Evolutionary conservation across 352 stramenopile genomes (phyloP).

Genomic region (Lagenidium sp.): DNA sequence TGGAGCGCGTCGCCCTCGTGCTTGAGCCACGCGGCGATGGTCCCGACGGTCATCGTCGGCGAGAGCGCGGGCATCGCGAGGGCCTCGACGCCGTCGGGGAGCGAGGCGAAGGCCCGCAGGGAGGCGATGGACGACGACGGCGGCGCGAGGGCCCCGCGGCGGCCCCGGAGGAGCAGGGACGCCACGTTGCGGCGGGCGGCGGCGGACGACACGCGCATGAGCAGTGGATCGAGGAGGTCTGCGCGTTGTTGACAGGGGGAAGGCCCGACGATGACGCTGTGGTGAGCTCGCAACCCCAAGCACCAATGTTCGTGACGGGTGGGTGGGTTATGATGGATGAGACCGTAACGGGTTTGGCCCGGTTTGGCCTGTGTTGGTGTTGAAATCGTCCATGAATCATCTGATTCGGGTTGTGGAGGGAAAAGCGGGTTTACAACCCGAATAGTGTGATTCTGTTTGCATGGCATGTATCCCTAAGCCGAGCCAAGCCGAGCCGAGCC

Average conservation of each 20-base stretch:
- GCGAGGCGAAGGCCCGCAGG: slow-evolving; percentile 40
- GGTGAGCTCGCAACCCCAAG: slow-evolving; percentile 3
- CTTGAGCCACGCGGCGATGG: slow-evolving; percentile 91
- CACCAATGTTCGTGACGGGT: slow-evolving; percentile 7
- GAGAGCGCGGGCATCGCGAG: slow-evolving; percentile 94
- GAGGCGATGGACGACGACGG: neutral
- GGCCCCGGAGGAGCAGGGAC: no score
- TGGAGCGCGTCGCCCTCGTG: slow-evolving; percentile 86
- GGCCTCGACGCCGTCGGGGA: slow-evolving; percentile 64
- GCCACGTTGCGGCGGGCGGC: neutral
- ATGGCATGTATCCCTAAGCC: neutral
- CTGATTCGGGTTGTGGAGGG: neutral
- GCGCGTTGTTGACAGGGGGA: no score
- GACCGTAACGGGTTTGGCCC: no score
- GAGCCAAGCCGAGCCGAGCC: slow-evolving; percentile 6
- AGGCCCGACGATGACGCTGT: slow-evolving; percentile 15
- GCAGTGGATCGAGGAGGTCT: no score
- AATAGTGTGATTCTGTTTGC: neutral
- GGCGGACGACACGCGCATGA: no score
- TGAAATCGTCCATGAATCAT: neutral
- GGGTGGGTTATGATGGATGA: no score
- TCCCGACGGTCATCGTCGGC: slow-evolving; percentile 95
- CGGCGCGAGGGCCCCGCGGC: neutral
- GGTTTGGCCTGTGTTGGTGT: no score
- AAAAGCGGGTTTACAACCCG: neutral